Base-by-base conservation (phyloP, 805 yeast genomes). In the Teunomyces stri region DNA sequence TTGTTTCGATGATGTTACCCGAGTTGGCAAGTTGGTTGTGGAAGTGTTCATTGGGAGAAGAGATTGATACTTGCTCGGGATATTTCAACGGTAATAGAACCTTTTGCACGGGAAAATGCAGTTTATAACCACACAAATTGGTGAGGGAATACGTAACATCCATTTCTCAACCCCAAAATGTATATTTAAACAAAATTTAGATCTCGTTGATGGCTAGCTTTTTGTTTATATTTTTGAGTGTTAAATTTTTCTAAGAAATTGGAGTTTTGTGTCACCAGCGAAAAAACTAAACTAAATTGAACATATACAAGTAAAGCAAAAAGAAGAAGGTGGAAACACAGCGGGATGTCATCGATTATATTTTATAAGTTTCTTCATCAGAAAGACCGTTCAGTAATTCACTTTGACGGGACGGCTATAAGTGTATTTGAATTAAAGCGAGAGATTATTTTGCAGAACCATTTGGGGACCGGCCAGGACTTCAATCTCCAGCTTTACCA, bases 371-470 rank as follows among this genome's bases (percentile, higher is more conserved):
- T 94, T 66, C 71, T 82, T 50, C 92, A 96, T 12, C 97, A 91
- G 64, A 85, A 83, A 59, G 83, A 80, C 36, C 84, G 87, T 25
- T 82, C 87, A 0, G 79, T 95, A 37, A 81, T 94, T 22, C 78
- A 84, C 41, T 94, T 94, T 61, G 99, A 94, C 64, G 99, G 99
- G 16, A 92, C 99, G 0, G 97, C 98, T 25, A 82, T 94, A 36
- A 89, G 96, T 1, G 96, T 91, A 1, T 94, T 92, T 68, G 99
- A 94, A 61, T 71, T 94, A 50, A 94, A 94, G 67, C 83, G 92
- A 51, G 98, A 94, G 56, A 89, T 94, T 44, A 86, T 94, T 37
- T 66, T 77, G 15, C 88, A 83, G 34, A 92, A 91, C 65, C 87
- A 82, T 56, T 73, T 94, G 12, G 89, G 91, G 5, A 84, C 83